A percentile compares a stretch with the other conserved stretches of the same genome.
Evolutionary conservation across 2,329 filamentous ascomycete genomes (phyloP).

Genomic region (Hypomyces perniciosus): DNA sequence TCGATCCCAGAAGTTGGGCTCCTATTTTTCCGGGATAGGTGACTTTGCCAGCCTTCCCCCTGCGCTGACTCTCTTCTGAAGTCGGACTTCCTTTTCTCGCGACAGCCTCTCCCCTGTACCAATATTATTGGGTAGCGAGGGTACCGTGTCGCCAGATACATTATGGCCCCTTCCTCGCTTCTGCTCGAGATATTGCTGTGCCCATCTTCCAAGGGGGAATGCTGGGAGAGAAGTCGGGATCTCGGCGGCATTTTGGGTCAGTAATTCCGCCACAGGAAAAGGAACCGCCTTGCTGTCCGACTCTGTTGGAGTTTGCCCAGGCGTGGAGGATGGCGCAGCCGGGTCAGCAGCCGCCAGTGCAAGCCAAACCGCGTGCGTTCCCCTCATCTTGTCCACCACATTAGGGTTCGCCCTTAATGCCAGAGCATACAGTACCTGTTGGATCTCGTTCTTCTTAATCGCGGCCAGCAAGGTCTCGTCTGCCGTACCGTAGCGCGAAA

Average conservation of each 20-base stretch:
- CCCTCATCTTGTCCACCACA: slow-evolving; percentile 73
- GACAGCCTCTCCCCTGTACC: slow-evolving; percentile 44
- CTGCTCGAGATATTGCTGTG: slow-evolving; percentile 78
- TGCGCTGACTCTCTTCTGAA: slow-evolving; percentile 75
- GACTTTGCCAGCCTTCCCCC: slow-evolving; percentile 65
- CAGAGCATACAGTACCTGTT: slow-evolving; percentile 84
- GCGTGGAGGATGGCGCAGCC: slow-evolving; percentile 59
- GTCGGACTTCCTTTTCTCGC: slow-evolving; percentile 59
- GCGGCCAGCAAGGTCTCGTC: slow-evolving; percentile 87
- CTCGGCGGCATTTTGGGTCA: slow-evolving; percentile 90
- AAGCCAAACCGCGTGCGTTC: slow-evolving; percentile 83
- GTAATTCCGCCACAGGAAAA: slow-evolving; percentile 84
- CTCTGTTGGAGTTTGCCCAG: slow-evolving; percentile 37
- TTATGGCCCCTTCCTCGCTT: slow-evolving; percentile 49
- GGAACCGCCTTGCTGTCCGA: slow-evolving; percentile 51
- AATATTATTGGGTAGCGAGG: slow-evolving; percentile 49
- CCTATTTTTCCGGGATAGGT: slow-evolving; percentile 57
- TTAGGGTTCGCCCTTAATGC: slow-evolving; percentile 86
- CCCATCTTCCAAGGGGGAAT: slow-evolving; percentile 75
- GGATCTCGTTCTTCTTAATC: slow-evolving; percentile 94
- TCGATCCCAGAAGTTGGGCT: slow-evolving; percentile 35
- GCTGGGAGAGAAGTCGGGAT: slow-evolving; percentile 70
- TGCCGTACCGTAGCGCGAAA: slow-evolving; percentile 69
- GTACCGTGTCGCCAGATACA: slow-evolving; percentile 51
- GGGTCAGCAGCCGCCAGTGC: slow-evolving; percentile 91